Evolutionary conservation across 352 stramenopile species (phyloP), one percentile per base, ranked within the genome.

Genomic region (Elongisporangium anandrum): DNA sequence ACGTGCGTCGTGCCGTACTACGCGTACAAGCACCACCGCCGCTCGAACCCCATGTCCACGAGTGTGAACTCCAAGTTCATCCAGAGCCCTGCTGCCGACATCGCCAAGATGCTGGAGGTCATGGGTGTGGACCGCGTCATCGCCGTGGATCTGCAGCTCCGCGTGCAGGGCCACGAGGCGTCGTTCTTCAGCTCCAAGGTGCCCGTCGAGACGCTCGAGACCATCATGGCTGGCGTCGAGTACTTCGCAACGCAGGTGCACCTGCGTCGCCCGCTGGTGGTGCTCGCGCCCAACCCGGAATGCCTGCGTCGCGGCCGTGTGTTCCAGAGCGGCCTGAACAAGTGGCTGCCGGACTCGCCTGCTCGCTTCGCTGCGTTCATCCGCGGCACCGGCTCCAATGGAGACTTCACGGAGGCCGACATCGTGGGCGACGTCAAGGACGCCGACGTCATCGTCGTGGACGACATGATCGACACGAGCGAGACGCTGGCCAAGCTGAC

Each of bases 111-210:
- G 88, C 72, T 98, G 22, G 86, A 97, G 68, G 92, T 97, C 45
- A 97, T 97, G 85, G 94, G 94, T 49, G 94, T 97, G 23, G 94
- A 98, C 67, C 86, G 86, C 54, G 88, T 98, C 50, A 97, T 98
- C 63, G 87, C 88, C 3, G 89, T 98, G 12, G 94, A 98, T 65
- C 67, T 98, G 17, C 90, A 98, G 70, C 79, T 95, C 64, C 91
- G 90, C 54, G 87, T 90, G 59, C 86, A 96, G 48, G 84, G 77
- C 34, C 87, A 96, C 54, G 90, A 97, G 47, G 85, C 88, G 20
- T 95, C 85, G 53, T 98, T 98, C 69, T 98, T 98, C 61, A 93
- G 85, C 70, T 91, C 87, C 50, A 70, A 87, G 50, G 75, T 96
- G 38, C 89, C 94, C 2, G 92, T 98, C 3, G 94, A 98, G 63